Evolutionary conservation across 148 eudicot genomes (phyloP), one percentile per base, ranked within the genome.

Genomic region (Silene latifolia): DNA sequence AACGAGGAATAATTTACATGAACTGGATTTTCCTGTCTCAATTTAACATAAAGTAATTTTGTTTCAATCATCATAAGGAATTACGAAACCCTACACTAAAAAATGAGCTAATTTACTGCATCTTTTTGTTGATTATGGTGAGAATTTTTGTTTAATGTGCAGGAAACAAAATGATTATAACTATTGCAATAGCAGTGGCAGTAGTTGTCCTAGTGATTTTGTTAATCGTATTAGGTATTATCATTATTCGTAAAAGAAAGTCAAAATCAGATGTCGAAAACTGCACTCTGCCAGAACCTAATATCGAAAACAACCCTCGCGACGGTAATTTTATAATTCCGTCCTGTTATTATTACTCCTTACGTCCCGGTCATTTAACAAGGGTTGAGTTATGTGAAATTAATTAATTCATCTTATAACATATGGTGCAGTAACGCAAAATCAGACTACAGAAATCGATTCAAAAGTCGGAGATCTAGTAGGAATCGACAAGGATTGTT

Each of bases 361-460:
- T 35, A 4, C 42, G 42, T 35, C 42, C 42, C 0, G 5, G 42
- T 35, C 42, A 39, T 39, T 39, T 39, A 2, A 44, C 1, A 29
- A 29, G 5, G 8, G 47, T 65, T 0, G 17, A 29, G 6, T 61
- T 6, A 5, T 29, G 8, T 11, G 24, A 39, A 67, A 35, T 17
- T 64, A 67, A 35, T 17, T 64, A 12, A 8, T 44, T 44, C 35
- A 32, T 2, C 35, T 32, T 32, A 32, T 66, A n/a, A 39, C 15
- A 25, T 66, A 8, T 58, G 68, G 32, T 69, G 44, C 68, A 73
- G 74, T 27, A 21, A 39, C 57, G 25, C 61, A 56, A 32, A 46
- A 8, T 3, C n/a, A 11, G 19, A 8, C 74, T 3, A 0, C 48
- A 56, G 14, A 8, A 39, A 39, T 39, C 44, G 44, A 7, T 39